Base-by-base conservation (phyloP, 2,329 filamentous ascomycete genomes). In the Fusarium illudens region DNA sequence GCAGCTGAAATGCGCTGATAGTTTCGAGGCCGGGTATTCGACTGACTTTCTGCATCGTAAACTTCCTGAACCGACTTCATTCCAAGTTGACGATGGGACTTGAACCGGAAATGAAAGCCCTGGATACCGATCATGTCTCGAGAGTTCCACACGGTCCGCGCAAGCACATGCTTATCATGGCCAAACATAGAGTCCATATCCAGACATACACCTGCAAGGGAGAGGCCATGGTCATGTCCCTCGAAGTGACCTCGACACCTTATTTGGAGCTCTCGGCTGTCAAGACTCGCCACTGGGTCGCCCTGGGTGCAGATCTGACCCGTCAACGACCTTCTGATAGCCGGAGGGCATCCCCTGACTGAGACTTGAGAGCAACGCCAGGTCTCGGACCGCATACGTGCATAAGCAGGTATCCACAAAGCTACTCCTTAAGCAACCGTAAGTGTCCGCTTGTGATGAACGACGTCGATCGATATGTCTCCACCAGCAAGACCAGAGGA, bases 381-480 rank as follows among this genome's bases (percentile, higher is more conserved):
- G 19, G 54, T 51, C 52, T 63, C 51, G 33, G 36, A 48, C 29
- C 19, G 30, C 10, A 33, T 36, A 27, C 33, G 29, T 30, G 29
- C 22, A 22, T 50, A 17, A 15, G 39, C 17, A 20, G 15, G 19
- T 49, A 33, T 37, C 60, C 48, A 64, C 62, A 51, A 53, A 51
- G 20, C 25, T 20, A 52, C 29, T 30, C 20, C 52, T 39, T 19
- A 27, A 34, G 33, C 30, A 44, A 20, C 22, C 15, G 15, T 17
- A 56, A 19, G 17, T 48, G 13, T 22, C 15, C 19, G 15, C 15
- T n/a, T 49, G 49, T 29, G 51, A 57, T 50, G 27, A 46, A 11
- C 37, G 34, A 20, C 2, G 36, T 25, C 15, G 55, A 58, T 58
- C 30, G 34, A 49, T 46, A 30, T 15, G 17, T 13, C 50, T 48